Percentiles rank a stretch among this genome's conserved stretches.
Evolutionary conservation across 2,329 filamentous ascomycete species (phyloP).

Genomic region (Alternaria arbusti): DNA sequence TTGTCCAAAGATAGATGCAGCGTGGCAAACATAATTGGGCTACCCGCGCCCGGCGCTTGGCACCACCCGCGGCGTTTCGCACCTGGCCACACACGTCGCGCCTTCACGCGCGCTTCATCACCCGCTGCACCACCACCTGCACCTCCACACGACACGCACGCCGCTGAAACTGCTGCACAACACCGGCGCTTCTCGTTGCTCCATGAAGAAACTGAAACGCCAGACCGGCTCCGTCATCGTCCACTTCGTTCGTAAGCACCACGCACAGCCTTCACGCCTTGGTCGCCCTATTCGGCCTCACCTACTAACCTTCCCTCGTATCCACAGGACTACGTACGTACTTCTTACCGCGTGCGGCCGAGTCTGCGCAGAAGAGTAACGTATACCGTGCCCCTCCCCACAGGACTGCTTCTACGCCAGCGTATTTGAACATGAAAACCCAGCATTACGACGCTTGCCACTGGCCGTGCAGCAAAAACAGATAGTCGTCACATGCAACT

Average conservation of each 20-base stretch:
- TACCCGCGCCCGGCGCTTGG: not conserved
- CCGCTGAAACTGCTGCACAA: constrained; percentile 3
- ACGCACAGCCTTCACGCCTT: constrained; percentile 26
- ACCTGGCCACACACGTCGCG: not conserved
- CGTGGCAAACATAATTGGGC: constrained; percentile 6
- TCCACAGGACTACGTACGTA: constrained; percentile 44
- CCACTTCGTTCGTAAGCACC: constrained; percentile 70
- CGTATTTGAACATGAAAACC: constrained; percentile 82
- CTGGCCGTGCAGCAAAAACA: constrained; percentile 92
- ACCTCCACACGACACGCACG: not conserved
- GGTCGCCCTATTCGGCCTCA: constrained; percentile 10
- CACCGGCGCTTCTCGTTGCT: constrained; percentile 1
- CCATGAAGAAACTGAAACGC: constrained; percentile 31
- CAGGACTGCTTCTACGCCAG: constrained; percentile 94
- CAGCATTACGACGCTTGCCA: constrained; percentile 72
- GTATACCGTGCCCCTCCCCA: constrained; percentile 1
- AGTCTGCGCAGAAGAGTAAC: constrained; percentile 10
- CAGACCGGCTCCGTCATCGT: constrained; percentile 67
- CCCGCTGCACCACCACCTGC: not conserved
- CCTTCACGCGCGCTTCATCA: constrained; percentile 11
- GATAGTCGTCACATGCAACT: constrained; percentile 75
- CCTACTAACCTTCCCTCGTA: constrained; percentile 34
- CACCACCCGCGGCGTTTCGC: not conserved
- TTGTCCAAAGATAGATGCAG: constrained; percentile 15
- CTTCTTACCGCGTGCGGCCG: constrained; percentile 9